These are phyloP conservation scores for Hymenoscyphus occultus DNA, from an alignment of 2,329 filamentous ascomycete species.

Conservation along the genomic window DNA sequence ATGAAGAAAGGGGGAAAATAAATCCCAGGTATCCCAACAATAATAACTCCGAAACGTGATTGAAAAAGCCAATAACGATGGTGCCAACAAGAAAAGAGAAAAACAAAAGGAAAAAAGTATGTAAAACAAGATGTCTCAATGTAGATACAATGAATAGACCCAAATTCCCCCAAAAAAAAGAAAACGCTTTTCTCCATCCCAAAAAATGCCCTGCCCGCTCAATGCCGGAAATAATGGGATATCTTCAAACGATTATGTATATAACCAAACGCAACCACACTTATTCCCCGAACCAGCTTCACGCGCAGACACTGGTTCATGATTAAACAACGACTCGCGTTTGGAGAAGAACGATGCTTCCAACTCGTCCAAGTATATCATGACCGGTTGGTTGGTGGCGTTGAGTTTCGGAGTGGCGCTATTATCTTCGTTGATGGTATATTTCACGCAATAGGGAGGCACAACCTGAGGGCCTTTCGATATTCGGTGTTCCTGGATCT, in stretches of 20 bases:
- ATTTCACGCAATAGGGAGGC: conserved; percentile 62
- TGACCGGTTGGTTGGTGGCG: conserved; percentile 26
- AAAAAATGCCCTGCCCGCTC: background rate
- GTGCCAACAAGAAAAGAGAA: background rate
- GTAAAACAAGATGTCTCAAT: background rate
- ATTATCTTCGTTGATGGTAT: conserved; percentile 55
- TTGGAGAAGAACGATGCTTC: conserved; percentile 22
- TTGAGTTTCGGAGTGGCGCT: conserved; percentile 24
- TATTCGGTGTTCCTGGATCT: conserved; percentile 61
- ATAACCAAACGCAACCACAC: conserved; percentile 17
- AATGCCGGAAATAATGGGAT: background rate
- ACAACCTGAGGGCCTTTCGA: conserved; percentile 32
- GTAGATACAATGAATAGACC: conserved; percentile 5
- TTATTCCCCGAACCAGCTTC: conserved; percentile 1
- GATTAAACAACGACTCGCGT: background rate
- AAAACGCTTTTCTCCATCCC: too few species aligned
- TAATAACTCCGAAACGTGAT: background rate
- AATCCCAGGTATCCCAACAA: background rate
- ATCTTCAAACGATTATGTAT: conserved; percentile 4
- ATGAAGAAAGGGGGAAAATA: background rate
- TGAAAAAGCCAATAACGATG: background rate
- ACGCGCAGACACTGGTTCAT: conserved; percentile 3
- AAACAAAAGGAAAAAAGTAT: too few species aligned
- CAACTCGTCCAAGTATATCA: conserved; percentile 33
- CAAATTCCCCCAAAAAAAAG: background rate